Percentiles rank a stretch among this genome's conserved stretches.
Evolutionary conservation across 2,329 filamentous ascomycete genomes (phyloP).

Genomic region (Thelonectria discophora): DNA sequence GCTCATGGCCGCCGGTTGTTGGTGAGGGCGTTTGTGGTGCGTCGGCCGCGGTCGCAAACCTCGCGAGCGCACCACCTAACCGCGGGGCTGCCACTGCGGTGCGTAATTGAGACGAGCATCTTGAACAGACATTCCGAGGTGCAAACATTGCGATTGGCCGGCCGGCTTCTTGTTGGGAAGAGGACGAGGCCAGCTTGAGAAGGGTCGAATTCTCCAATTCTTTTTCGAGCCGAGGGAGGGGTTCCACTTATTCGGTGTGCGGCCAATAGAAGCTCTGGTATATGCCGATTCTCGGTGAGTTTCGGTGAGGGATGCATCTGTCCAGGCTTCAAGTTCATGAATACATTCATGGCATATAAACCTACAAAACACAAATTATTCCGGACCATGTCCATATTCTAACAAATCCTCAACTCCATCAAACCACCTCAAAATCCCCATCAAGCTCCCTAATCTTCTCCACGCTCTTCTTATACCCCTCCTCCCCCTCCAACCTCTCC

Average conservation of each 20-base stretch:
- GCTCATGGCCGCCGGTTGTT: constrained; percentile 9
- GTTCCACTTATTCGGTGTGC: constrained; percentile 19
- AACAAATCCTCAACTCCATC: background rate
- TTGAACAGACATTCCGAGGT: constrained; percentile 48
- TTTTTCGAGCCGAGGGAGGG: constrained; percentile 34
- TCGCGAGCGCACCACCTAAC: constrained; percentile 33
- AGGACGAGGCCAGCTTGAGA: background rate
- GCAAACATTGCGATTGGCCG: constrained; percentile 45
- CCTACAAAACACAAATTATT: background rate
- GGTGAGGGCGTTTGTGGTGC: constrained; percentile 15
- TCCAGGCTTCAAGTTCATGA: too few species aligned
- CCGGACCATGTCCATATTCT: background rate
- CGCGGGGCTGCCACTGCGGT: constrained; percentile 27
- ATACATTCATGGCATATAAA: too few species aligned
- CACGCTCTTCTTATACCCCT: constrained; percentile 58
- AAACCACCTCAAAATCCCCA: constrained; percentile 43
- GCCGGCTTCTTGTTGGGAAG: constrained; percentile 9
- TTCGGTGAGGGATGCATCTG: too few species aligned
- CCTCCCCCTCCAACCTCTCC: constrained; percentile 53
- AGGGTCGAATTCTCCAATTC: constrained; percentile 26
- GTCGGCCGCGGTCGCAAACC: constrained; percentile 39
- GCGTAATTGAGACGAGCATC: constrained; percentile 46
- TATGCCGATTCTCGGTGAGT: constrained; percentile 5
- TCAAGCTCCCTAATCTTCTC: constrained; percentile 61
- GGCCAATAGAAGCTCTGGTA: constrained; percentile 29